Base-by-base conservation (phyloP, 2,329 filamentous ascomycete species). In the Tolypocladium nubicola region DNA sequence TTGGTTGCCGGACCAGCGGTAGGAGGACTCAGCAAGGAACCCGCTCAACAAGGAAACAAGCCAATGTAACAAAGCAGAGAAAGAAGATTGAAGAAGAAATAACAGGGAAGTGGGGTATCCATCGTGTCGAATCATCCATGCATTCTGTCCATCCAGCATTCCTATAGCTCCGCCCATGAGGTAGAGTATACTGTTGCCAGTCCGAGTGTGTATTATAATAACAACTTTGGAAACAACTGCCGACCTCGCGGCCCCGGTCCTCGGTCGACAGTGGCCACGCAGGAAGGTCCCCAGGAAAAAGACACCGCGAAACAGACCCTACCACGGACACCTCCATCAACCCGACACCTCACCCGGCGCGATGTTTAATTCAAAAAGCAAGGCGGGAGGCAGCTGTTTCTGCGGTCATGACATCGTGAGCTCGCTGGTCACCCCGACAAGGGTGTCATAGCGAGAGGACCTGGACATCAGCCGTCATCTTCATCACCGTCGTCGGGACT, bases 101-200 rank as follows among this genome's bases (percentile, higher is more conserved):
- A 68, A 64, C 60, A 66, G 62, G 64, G 66, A 63, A 65, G 63
- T 66, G 67, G 72, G 73, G 73, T 75, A 76, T 76, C 72, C 73
- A 68, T 76, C 73, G 64, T 73, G 65, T 71, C 68, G 67, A 71
- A 68, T 75, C 73, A 66, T 75, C 70, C 73, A 74, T 73, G 64
- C 73, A 73, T 73, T 74, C 72, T 73, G 67, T 66, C 70, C 70
- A 64, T 71, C 65, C 67, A 63, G 64, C 67, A 68, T 66, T 67
- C 67, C 64, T 65, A 47, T 52, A 43, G 21, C 55, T 54, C 49
- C 58, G 57, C 58, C 53, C 53, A 54, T 43, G 33, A 26, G 38
- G 40, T 45, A 52, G 61, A 52, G 58, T 61, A 66, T 71, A 69
- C 69, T 72, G 69, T 73, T 71, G 70, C 73, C 70, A 74, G 70